Base-by-base conservation (phyloP, 257 asterid genomes). In the Knoxia roxburghii region DNA sequence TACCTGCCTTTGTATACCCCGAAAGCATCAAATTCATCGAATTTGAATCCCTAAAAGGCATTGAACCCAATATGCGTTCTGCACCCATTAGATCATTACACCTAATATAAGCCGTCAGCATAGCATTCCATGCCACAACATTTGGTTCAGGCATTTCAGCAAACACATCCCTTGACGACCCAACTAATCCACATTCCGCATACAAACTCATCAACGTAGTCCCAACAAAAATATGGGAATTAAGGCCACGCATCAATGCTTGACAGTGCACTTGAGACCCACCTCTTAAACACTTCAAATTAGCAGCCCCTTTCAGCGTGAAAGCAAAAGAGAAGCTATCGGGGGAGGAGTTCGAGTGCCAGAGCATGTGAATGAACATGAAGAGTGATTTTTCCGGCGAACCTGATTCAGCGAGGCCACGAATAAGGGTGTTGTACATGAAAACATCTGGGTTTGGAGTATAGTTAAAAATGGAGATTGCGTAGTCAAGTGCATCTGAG, bases 141-240 rank as follows among this genome's bases (percentile, higher is more conserved):
- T 88, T 93, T 50, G 85, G 93, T 21, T 86, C 77, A 35, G 87
- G 79, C 69, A 90, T 87, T 89, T 88, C 88, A 57, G 84, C 89
- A 62, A 92, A 92, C 86, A 86, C 68, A 12, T 72, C 80, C 60
- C 40, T 33, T 4, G 95, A 86, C 64, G 57, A 74, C 65, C 24
- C 68, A 57, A 79, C 64, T 17, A 65, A 54, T 41, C 84, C 95
- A 65, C 99, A 93, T 72, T 90, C 96, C 0, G 86, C 96, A 35
- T 93, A 88, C 95, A 86, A 20, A 61, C 99, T 93, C 41, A 90
- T 73, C 90, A 88, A 71, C 4, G 99, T 93, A 45, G 97, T 88
- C 39, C 88, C 91, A 0, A 89, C 96, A 73, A 83, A 90, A 61
- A 86, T 49, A 72, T 93, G 96, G 43, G 83, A 48, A 39, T 69